Base-by-base conservation (phyloP, 2,329 filamentous ascomycete genomes). In the Purpureocillium lavendulum region DNA sequence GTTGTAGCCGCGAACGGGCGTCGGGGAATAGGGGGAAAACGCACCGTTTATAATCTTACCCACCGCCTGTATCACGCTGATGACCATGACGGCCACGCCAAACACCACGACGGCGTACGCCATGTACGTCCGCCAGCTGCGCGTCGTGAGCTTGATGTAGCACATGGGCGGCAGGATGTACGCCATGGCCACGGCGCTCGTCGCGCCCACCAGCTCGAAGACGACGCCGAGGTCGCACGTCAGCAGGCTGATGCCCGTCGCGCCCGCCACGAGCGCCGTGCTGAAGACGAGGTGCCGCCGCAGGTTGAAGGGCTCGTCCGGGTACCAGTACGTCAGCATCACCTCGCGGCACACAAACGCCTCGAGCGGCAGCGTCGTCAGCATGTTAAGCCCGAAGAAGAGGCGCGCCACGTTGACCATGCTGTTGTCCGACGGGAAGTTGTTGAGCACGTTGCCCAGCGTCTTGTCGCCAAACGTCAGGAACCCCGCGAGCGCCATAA, bases 311-410 rank as follows among this genome's bases (percentile, higher is more conserved):
- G 84, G 83, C 49, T 69, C 87, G 44, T 69, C 70, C 1, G 75
- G 76, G 53, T 73, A 80, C 57, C 71, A 82, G 62, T 94, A 96
- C 47, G 87, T 88, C 50, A 87, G 77, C 86, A 96, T 94, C 47
- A 96, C 89, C 63, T 96, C 92, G 55, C 92, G 80, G 63, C 92
- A 98, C 40, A 98, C 92, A 60, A 98, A 98, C 13, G 88, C 89
- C 69, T 98, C 92, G 44, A 98, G 81, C 0, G 92, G 92, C 29
- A 98, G 71, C 2, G 92, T 97, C 12, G 92, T 96, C 53, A 98
- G 79, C 92, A 98, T 98, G 71, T 98, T 98, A 49, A 98, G 75
- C 2, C 92, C 92, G 57, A 98, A 97, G 65, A 87, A 96, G 37
- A 98, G 74, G 39, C 92, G 83, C 16, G 92, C 92, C 42, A 98